These are phyloP conservation scores for Kwoniella bestiolae DNA, from an alignment of 768 basidiomycete genomes.

Conservation along the genomic window DNA sequence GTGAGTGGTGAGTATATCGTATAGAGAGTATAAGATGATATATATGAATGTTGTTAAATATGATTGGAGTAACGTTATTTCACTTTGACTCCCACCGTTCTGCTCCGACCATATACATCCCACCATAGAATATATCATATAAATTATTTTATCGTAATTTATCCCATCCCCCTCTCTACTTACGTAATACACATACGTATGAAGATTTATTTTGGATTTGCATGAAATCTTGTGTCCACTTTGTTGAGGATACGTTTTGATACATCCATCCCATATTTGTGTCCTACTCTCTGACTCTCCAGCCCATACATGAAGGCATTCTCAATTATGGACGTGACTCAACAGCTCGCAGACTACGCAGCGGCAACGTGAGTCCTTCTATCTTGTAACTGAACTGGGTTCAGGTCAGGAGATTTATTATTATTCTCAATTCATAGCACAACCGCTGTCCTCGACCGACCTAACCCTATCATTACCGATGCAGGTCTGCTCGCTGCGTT, in stretches of 20 bases:
- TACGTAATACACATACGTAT: not conserved
- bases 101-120: slow-evolving; percentile 12
- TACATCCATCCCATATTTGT: not conserved
- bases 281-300: too few relatives aligned
- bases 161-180: slow-evolving; percentile 19
- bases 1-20: slow-evolving; percentile 9
- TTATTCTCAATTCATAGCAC: slow-evolving; percentile 41
- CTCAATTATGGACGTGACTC: slow-evolving; percentile 76
- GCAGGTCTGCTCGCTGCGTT: slow-evolving; percentile 80
- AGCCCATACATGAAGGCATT: not conserved
- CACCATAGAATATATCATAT: slow-evolving; percentile 4
- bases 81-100: slow-evolving; percentile 14
- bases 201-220: slow-evolving; percentile 1
- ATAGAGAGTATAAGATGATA: slow-evolving; percentile 1
- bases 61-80: slow-evolving; percentile 12
- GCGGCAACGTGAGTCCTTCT: slow-evolving; percentile 68
- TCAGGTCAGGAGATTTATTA: too few relatives aligned
- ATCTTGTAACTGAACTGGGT: too few relatives aligned
- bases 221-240: not conserved
- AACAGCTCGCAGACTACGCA: slow-evolving; percentile 73
- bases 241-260: too few relatives aligned
- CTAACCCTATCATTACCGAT: slow-evolving; percentile 69
- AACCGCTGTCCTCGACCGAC: slow-evolving; percentile 35
- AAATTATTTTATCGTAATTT: slow-evolving; percentile 24
- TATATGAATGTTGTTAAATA: slow-evolving; percentile 2